phyloP scores from a whole-genome alignment of 768 basidiomycete species.

The Hygrocybe punicea region DNA sequence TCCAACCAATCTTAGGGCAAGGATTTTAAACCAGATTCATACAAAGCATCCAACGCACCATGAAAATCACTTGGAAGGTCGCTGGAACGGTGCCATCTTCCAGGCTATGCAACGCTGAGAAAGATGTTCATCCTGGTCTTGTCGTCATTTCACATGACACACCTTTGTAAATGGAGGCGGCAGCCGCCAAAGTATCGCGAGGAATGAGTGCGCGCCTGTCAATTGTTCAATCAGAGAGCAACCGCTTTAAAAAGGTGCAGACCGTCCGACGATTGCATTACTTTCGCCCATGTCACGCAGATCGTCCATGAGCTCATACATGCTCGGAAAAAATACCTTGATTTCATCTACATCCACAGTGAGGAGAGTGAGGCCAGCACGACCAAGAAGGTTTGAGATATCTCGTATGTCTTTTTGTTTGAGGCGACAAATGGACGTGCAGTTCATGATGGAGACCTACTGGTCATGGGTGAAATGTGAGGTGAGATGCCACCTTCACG shows the following conservation, averaged over 20 bases:
- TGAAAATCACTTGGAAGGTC: constrained; percentile 94
- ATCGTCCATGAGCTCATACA: constrained; percentile 95
- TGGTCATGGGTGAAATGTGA: constrained; percentile 95
- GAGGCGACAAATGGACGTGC: constrained; percentile 1
- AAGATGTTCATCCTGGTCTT: constrained; percentile 1
- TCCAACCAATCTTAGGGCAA: constrained; percentile 82
- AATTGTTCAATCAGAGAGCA: not conserved
- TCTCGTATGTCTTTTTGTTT: constrained; percentile 73
- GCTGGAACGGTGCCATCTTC: constrained; percentile 85
- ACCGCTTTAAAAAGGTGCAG: constrained; percentile 12
- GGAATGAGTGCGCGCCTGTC: constrained; percentile 63
- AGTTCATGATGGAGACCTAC: constrained; percentile 39
- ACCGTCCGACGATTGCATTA: constrained; percentile 87
- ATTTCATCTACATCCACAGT: constrained; percentile 97
- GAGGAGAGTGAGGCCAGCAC: constrained; percentile 90
- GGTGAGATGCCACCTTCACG: constrained; percentile 97
- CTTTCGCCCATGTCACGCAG: constrained; percentile 95
- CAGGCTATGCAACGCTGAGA: constrained; percentile 75
- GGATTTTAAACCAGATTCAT: not conserved
- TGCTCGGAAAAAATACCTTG: constrained; percentile 83
- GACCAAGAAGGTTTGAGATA: constrained; percentile 85
- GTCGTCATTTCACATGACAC: constrained; percentile 4
- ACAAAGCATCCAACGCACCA: constrained; percentile 50
- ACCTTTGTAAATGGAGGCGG: constrained; percentile 94
- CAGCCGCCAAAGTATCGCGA: constrained; percentile 85